phyloP scores from a whole-genome alignment of 352 stramenopile species.

The Phytophthora agathidicida region DNA sequence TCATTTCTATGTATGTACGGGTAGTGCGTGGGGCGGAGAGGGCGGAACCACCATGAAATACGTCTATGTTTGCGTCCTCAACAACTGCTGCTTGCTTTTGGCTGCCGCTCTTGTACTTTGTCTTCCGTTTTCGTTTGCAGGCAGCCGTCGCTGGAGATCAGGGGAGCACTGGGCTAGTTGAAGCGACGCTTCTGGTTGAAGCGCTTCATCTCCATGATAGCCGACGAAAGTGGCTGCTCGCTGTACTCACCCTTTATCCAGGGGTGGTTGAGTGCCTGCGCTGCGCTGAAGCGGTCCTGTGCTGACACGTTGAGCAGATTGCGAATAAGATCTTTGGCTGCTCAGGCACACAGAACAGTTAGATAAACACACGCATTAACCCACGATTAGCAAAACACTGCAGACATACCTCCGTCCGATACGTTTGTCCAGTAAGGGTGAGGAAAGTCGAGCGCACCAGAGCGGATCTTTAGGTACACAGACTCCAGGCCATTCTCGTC shows the following conservation, averaged over 20 bases:
- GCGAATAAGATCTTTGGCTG: conserved; percentile 84
- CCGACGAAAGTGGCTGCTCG: conserved; percentile 80
- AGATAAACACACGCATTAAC: conserved; percentile 4
- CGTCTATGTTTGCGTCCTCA: conserved; percentile 47
- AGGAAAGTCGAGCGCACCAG: conserved; percentile 78
- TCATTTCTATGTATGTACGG: conserved; percentile 45
- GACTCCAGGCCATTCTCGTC: conserved; percentile 85
- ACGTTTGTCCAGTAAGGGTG: conserved; percentile 89
- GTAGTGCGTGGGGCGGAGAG: conserved; percentile 29
- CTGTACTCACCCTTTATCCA: conserved; percentile 89
- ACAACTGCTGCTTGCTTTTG: conserved; percentile 34
- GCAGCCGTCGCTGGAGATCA: conserved; percentile 29
- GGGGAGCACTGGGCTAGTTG: conserved; percentile 56
- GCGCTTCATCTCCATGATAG: conserved; percentile 89
- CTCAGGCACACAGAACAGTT: conserved; percentile 7
- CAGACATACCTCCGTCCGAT: conserved; percentile 64
- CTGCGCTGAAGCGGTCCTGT: conserved; percentile 74
- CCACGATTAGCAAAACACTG: conserved; percentile 2
- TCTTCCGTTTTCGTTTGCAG: conserved; percentile 24
- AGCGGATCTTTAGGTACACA: conserved; percentile 87
- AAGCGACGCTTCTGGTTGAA: conserved; percentile 91
- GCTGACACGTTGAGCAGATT: conserved; percentile 78
- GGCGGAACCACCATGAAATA: conserved; percentile 44
- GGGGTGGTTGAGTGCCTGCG: conserved; percentile 73
- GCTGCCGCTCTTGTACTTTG: conserved; percentile 24